Evolutionary conservation across 148 eudicot species (phyloP), one percentile per base, ranked within the genome.

Genomic region (Rhododendron kiyosumense): DNA sequence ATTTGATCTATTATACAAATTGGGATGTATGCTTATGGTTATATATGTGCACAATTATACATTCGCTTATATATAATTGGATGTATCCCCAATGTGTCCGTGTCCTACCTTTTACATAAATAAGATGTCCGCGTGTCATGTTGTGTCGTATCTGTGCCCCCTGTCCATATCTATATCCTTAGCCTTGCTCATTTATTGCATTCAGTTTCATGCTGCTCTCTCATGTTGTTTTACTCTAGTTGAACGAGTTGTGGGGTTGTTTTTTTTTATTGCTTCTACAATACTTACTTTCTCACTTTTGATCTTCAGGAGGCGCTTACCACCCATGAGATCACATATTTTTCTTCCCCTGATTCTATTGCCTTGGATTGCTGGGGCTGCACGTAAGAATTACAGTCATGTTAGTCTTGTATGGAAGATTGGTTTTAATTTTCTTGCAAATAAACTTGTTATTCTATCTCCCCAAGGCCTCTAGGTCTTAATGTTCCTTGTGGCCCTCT

Each of bases 281-380:
- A 30, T 76, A 11, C 41, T 79, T 28, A 28, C 30, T 59, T 38
- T 12, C 41, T 46, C 57, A 49, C 81, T 83, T 65, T 78, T 83
- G 22, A 34, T 86, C 85, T 90, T 65, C 95, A 96, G 98, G 95
- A 96, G 96, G 88, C 99, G 90, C 30, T 88, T 96, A 88, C 95
- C 98, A 87, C 94, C 98, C 59, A 84, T 96, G 77, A 92, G 95
- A 86, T 93, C 99, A 45, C 91, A 85, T 54, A 78, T 88, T 85
- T 91, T 89, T 87, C 95, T 96, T 82, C 93, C 95, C 18, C 52
- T 90, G 82, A 85, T 93, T 88, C 94, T 96, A 69, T 87, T 94
- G 78, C 99, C 99, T 43, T 96, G 99, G 99, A 65, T 96, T 90
- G 93, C 90, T 81, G 89, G 86, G 59, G 91, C 98, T 90, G 88